A percentile compares a stretch with the other conserved stretches of the same genome.
These are phyloP conservation scores for Phaeotremella skinneri DNA, from an alignment of 768 basidiomycete species.

Conservation along the genomic window DNA sequence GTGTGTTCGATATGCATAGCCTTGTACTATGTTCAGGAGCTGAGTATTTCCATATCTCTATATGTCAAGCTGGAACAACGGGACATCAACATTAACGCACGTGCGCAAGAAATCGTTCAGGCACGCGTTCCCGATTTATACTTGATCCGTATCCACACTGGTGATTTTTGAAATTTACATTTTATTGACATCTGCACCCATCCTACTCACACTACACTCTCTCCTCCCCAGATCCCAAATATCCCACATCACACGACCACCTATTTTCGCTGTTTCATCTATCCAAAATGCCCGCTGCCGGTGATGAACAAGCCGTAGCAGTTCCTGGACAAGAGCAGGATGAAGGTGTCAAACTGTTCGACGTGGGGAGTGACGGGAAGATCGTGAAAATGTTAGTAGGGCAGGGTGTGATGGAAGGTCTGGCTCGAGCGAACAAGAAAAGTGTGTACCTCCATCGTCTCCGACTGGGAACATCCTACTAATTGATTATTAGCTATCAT, in stretches of 20 bases:
- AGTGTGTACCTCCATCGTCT: conserved; percentile 17
- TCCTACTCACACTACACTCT: neutral
- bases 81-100: no score
- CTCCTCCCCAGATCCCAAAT: neutral
- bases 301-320: neutral
- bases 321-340: neutral
- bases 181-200: neutral
- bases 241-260: neutral
- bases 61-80: no score
- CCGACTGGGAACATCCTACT: neutral
- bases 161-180: no score
- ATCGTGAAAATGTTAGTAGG: conserved; percentile 35
- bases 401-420: conserved; percentile 39
- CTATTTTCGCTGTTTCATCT: neutral
- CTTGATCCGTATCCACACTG: no score
- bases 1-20: no score
- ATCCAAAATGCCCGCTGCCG: neutral
- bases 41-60: no score
- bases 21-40: no score
- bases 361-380: conserved; percentile 19
- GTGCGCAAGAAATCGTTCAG: neutral
- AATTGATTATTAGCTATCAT: conserved; percentile 18
- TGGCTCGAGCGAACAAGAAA: conserved; percentile 28
- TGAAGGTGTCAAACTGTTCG: conserved; percentile 16
- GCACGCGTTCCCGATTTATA: neutral